Evolutionary conservation across 2,329 filamentous ascomycete genomes (phyloP), one percentile per base, ranked within the genome.

Genomic region (Chrysoporthe deuterocubensis): DNA sequence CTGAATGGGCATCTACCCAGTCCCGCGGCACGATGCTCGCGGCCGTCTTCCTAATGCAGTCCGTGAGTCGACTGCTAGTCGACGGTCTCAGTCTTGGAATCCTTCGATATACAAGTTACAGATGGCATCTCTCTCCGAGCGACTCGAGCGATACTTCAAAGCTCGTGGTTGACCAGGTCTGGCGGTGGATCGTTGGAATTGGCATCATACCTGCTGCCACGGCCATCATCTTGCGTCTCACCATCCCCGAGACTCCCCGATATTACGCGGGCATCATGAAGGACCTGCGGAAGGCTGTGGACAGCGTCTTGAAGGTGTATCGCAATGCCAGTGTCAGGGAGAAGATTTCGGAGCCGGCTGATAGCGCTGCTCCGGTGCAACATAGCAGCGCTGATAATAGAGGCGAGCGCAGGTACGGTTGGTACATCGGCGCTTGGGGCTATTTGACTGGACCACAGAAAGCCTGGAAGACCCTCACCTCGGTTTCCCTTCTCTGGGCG

Each of bases 211-310:
- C 82, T 1, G 82, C 81, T 3, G 75, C 79, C 8, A 73, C 84
- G n/a, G 82, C 83, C 46, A 78, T 83, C 32, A 67, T 81, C 1
- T 81, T 85, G 65, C 80, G 83, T 11, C 79, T 84, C 61, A 80
- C 80, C n/a, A 85, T 85, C 64, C 83, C 83, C 1, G 83, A 85
- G 68, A 81, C 81, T 21, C 82, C 83, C 0, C 78, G 82, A 21
- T 76, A 73, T 67, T 74, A 76, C 58, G 70, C 73, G 32, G 71
- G 69, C 32, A 72, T 69, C 16, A 58, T 58, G 18, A 64, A 59
- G 44, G 67, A 72, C 54, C n/a, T 71, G 11, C 56, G 63, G 7
- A 71, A 72, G 57, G 73, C 71, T 6, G 60, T 52, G 6, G 37
- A 62, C 3, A 62, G 54, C 21, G 54, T 34, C 32, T 18, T 52